phyloP scores from a whole-genome alignment of 805 yeast genomes.

The Metschnikowia vanudenii region DNA sequence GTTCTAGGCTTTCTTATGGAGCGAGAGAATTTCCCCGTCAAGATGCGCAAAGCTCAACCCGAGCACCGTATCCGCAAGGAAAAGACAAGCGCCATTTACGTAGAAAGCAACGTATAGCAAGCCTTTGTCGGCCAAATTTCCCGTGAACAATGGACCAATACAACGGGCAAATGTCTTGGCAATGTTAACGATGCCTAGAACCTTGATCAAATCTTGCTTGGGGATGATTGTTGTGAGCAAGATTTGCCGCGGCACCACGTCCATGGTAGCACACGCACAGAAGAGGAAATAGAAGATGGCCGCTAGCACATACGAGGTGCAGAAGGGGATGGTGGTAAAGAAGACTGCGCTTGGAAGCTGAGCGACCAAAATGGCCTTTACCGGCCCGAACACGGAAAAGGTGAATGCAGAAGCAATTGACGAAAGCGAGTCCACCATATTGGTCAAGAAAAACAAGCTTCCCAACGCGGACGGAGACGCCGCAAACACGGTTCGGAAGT shows the following conservation, averaged over 20 bases:
- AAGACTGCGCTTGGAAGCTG: slow-evolving; percentile 78
- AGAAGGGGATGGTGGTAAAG: slow-evolving; percentile 41
- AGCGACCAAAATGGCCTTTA: slow-evolving; percentile 66
- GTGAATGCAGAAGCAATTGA: slow-evolving; percentile 75
- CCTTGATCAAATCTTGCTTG: slow-evolving; percentile 64
- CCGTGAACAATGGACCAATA: slow-evolving; percentile 78
- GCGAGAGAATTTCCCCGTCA: slow-evolving; percentile 32
- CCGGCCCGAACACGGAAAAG: slow-evolving; percentile 71
- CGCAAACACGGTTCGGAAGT: slow-evolving; percentile 58
- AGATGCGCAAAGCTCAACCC: slow-evolving; percentile 42
- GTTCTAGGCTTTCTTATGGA: slow-evolving; percentile 3
- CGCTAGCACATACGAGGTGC: slow-evolving; percentile 40
- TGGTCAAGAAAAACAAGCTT: slow-evolving; percentile 61
- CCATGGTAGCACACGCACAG: slow-evolving; percentile 69
- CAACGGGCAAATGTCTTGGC: slow-evolving; percentile 84
- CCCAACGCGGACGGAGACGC: slow-evolving; percentile 63
- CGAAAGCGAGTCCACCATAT: slow-evolving; percentile 61
- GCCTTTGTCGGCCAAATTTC: slow-evolving; percentile 58
- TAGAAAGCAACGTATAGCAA: slow-evolving; percentile 50
- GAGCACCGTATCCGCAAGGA: slow-evolving; percentile 47
- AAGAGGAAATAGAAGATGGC: slow-evolving; percentile 48
- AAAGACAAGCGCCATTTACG: slow-evolving; percentile 50
- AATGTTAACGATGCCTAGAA: slow-evolving; percentile 82
- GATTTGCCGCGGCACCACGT: slow-evolving; percentile 88
- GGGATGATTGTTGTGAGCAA: slow-evolving; percentile 66